Conservation (phyloP, 495 filamentous ascomycete genomes). For the Tuber calosporum region DNA sequence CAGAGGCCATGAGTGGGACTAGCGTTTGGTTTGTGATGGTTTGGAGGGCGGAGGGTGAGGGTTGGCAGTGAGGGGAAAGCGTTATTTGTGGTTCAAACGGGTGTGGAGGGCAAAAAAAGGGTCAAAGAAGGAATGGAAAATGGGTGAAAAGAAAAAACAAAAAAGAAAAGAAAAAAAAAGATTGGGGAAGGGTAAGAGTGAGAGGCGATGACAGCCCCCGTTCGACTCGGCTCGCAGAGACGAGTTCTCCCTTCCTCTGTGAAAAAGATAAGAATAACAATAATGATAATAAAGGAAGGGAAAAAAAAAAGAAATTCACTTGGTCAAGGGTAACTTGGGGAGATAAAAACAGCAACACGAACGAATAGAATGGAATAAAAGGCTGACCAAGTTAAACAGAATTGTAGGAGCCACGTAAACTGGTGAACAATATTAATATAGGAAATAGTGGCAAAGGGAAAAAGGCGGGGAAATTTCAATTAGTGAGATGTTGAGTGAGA, state of each 20-base stretch:
- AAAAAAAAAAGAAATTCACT: neutral
- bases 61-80: neutral
- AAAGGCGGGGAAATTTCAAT: slow-evolving; percentile 5
- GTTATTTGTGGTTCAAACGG: neutral
- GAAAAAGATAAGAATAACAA: neutral
- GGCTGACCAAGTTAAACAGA: neutral
- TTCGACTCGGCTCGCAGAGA: neutral
- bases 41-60: slow-evolving; percentile 13
- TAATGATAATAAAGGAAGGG: neutral
- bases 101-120: neutral
- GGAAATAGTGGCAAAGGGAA: neutral
- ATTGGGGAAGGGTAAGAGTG: slow-evolving; percentile 1
- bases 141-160: neutral
- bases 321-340: neutral
- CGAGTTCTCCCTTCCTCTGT: neutral
- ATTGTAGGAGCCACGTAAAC: slow-evolving; percentile 4
- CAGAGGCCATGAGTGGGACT: neutral
- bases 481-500: slow-evolving; percentile 1
- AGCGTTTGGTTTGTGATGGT: neutral
- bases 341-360: neutral
- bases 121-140: neutral
- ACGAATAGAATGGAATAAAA: neutral
- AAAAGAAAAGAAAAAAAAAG: neutral
- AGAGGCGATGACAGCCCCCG: slow-evolving; percentile 2
- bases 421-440: neutral